These are phyloP conservation scores for Cercospora sp. DNA, from an alignment of 2,329 filamentous ascomycete genomes.

Conservation along the genomic window DNA sequence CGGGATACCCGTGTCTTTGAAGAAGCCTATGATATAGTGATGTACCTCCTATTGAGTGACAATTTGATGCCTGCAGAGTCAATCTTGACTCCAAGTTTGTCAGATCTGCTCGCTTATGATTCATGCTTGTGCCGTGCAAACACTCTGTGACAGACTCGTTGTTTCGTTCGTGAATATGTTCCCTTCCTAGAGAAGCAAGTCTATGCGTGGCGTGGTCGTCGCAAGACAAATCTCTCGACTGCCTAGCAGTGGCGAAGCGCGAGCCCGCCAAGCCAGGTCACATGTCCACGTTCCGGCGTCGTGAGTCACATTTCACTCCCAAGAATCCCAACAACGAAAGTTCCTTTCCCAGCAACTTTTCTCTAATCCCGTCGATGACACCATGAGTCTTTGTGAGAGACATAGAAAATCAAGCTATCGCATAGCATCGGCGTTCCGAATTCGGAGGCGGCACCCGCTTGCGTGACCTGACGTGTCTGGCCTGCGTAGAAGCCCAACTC, in stretches of 20 bases:
- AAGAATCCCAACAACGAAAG: slow-evolving; percentile 3
- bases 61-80: neutral
- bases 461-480: neutral
- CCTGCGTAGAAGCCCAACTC: neutral
- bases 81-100: neutral
- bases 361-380: neutral
- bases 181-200: neutral
- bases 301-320: slow-evolving; percentile 8
- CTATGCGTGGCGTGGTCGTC: neutral
- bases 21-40: neutral
- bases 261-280: slow-evolving; percentile 7
- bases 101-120: neutral
- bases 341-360: neutral
- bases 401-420: neutral
- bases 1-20: neutral
- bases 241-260: slow-evolving; percentile 12
- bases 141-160: neutral
- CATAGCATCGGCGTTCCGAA: slow-evolving; percentile 1
- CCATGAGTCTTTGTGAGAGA: slow-evolving; percentile 4
- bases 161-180: neutral
- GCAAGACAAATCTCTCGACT: neutral
- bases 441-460: neutral
- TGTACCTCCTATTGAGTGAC: neutral
- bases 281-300: slow-evolving; percentile 10
- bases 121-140: neutral